A percentile compares a stretch with the other conserved stretches of the same genome.
These are phyloP conservation scores for Noccaea bulbosa DNA, from an alignment of 345 rosid species.

Conservation along the genomic window DNA sequence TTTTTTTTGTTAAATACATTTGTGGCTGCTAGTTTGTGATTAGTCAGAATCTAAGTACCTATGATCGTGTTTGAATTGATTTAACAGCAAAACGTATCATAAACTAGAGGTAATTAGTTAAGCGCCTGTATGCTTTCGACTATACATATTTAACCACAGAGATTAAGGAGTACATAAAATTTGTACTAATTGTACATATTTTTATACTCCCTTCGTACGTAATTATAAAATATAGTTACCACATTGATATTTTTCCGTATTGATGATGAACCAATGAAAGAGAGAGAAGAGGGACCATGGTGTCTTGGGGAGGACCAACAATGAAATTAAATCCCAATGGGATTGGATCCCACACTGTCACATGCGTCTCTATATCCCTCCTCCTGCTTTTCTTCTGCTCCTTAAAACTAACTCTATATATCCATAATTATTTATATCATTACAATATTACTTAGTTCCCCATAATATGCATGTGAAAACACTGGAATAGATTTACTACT, in stretches of 20 bases:
- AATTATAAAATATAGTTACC: conserved; percentile 31
- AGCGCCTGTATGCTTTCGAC: neutral
- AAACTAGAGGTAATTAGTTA: neutral
- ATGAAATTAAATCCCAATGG: conserved; percentile 47
- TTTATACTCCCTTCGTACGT: conserved; percentile 37
- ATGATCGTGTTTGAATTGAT: neutral
- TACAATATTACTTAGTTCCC: neutral
- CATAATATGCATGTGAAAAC: conserved; percentile 10
- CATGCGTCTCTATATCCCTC: conserved; percentile 39
- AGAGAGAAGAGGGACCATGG: conserved; percentile 53
- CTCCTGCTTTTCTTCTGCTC: conserved; percentile 39
- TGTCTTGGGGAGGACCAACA: conserved; percentile 66
- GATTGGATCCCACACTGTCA: conserved; percentile 65
- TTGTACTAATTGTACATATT: conserved; percentile 40
- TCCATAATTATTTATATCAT: conserved; percentile 12
- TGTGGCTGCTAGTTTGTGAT: conserved; percentile 15
- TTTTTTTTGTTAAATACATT: neutral
- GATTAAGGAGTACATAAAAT: conserved; percentile 25
- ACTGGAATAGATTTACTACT: neutral
- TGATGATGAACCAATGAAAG: conserved; percentile 19
- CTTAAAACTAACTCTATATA: conserved; percentile 26
- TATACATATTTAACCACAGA: conserved; percentile 11
- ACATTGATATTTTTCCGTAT: conserved; percentile 29
- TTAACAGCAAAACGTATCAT: neutral
- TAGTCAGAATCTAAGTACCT: neutral